phyloP scores from a whole-genome alignment of 345 rosid genomes.

The Triadica sebifera region DNA sequence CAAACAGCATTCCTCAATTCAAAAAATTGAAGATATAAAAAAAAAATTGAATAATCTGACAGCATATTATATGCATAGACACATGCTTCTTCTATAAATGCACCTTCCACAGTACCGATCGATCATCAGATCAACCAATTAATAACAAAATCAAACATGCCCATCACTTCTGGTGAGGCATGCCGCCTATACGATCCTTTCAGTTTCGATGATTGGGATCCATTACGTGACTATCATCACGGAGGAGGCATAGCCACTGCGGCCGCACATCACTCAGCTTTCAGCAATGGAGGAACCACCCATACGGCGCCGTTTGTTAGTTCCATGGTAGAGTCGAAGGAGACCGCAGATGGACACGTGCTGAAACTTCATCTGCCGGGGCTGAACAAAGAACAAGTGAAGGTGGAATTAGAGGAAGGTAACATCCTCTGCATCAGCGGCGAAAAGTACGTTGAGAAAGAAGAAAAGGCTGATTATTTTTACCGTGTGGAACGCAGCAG shows the following conservation, averaged over 20 bases:
- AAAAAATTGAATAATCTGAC: too few relatives aligned
- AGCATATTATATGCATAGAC: too few relatives aligned
- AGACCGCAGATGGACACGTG: constrained; percentile 36
- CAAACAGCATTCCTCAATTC: neutral
- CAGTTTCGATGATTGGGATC: constrained; percentile 11
- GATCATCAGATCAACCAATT: neutral
- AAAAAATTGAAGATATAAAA: too few relatives aligned
- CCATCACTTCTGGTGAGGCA: neutral
- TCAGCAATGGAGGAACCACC: neutral
- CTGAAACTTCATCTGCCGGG: constrained; percentile 33
- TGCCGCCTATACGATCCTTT: constrained; percentile 2
- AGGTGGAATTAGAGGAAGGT: constrained; percentile 34
- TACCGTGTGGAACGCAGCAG: constrained; percentile 28
- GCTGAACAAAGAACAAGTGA: constrained; percentile 36
- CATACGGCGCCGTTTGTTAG: neutral
- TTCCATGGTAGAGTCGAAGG: constrained; percentile 29
- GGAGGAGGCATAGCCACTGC: neutral
- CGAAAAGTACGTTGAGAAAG: constrained; percentile 32
- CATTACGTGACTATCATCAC: neutral
- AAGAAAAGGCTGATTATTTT: constrained; percentile 21
- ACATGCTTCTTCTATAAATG: neutral
- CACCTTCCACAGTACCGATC: neutral
- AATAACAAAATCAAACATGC: constrained; percentile 11
- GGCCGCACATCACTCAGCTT: constrained; percentile 4
- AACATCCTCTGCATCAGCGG: constrained; percentile 32